A percentile compares a stretch with the other conserved stretches of the same genome.
Conservation (phyloP, 176 grass and related monocot genomes). For the Cocos nucifera region DNA sequence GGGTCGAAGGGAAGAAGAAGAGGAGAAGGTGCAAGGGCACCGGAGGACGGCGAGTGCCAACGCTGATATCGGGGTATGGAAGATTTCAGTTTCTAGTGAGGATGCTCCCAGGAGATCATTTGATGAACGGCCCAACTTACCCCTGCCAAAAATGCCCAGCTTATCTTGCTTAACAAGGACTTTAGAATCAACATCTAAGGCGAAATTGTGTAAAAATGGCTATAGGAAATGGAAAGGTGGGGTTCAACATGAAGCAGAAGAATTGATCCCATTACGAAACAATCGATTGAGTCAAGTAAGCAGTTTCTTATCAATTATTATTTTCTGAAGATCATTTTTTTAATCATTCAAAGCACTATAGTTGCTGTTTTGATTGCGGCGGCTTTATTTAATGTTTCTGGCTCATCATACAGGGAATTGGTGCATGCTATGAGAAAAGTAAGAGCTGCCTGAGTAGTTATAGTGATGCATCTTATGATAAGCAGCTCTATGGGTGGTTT, state of each 20-base stretch:
- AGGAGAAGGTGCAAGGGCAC: constrained; percentile 2
- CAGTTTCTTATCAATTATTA: constrained; percentile 1
- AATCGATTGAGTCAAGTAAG: constrained; percentile 44
- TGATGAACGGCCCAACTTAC: not conserved
- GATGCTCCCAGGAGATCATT: constrained; percentile 10
- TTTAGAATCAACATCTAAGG: constrained; percentile 8
- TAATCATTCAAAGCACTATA: no score
- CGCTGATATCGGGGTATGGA: constrained; percentile 16
- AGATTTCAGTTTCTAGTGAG: constrained; percentile 10
- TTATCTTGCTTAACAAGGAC: constrained; percentile 11
- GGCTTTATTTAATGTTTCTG: not conserved
- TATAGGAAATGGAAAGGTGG: constrained; percentile 15
- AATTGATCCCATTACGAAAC: constrained; percentile 16
- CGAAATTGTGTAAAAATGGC: constrained; percentile 12
- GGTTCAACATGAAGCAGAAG: constrained; percentile 3
- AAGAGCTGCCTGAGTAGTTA: constrained; percentile 50
- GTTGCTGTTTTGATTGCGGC: not conserved
- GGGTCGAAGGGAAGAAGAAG: not conserved
- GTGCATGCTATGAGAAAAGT: constrained; percentile 55
- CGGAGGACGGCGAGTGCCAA: constrained; percentile 16
- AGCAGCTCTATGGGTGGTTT: constrained; percentile 65
- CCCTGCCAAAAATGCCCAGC: not conserved
- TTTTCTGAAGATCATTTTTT: no score
- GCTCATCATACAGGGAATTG: constrained; percentile 24
- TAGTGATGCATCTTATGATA: constrained; percentile 44